A percentile compares a stretch with the other conserved stretches of the same genome.
Conservation (phyloP, 176 grass and related monocot genomes). For the Ensete glaucum region DNA sequence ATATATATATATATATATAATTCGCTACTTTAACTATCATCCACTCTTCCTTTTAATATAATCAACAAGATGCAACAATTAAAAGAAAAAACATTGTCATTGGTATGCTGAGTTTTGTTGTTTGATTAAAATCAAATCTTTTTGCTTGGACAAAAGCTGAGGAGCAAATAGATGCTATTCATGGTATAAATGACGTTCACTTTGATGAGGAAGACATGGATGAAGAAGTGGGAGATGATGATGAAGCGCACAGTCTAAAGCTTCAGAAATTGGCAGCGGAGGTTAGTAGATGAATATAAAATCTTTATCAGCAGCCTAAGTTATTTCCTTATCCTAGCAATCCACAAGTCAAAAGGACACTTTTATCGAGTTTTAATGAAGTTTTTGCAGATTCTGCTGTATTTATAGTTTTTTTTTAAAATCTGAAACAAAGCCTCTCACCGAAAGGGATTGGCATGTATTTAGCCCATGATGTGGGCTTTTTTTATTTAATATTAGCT, state of each 20-base stretch:
- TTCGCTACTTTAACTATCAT: no score
- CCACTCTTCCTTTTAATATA: no score
- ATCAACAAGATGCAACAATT: no score
- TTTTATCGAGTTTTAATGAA: no score
- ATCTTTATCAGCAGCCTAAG: not conserved
- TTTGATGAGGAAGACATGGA: slow-evolving; percentile 53
- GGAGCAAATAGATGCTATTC: slow-evolving; percentile 37
- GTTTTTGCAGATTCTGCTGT: no score
- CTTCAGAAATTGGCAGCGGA: slow-evolving; percentile 66
- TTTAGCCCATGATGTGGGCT: no score
- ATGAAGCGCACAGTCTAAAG: slow-evolving; percentile 45
- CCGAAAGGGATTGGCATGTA: no score
- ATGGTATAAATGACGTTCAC: slow-evolving; percentile 72
- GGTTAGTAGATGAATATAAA: slow-evolving; percentile 34
- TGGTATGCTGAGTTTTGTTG: not conserved
- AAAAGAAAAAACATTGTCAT: not conserved
- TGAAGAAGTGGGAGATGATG: slow-evolving; percentile 74
- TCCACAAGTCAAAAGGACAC: no score
- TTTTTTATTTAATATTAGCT: no score
- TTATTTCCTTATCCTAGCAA: not conserved
- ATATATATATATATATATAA: no score
- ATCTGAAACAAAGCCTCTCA: no score
- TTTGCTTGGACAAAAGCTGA: slow-evolving; percentile 36
- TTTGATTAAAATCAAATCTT: not conserved
- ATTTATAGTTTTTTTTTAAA: no score